Base-by-base conservation (phyloP, 805 yeast genomes). In the Blastobotrys robertii region DNA sequence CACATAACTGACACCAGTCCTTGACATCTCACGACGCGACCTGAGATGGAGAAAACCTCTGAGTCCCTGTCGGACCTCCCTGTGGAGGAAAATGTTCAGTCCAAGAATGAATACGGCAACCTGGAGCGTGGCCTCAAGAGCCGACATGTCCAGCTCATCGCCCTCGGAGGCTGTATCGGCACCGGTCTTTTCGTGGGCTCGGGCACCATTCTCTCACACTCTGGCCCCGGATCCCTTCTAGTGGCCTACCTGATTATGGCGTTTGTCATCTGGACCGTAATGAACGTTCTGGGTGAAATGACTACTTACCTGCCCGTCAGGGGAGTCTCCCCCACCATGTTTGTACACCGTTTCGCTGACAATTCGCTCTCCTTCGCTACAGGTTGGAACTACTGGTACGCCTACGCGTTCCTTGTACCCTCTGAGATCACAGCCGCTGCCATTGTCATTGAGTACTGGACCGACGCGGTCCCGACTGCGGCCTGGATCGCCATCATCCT, bases 101-200 rank as follows among this genome's bases (percentile, higher is more conserved):
- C 30, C 10, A 10, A 9, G 40, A 36, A 11, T 10, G 14, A 37
- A 13, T 45, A 38, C 30, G 51, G 51, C 16, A 45, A 44, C 13
- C 49, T 55, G 16, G 44, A 47, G 10, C 46, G 60, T 34, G 59
- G 56, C n/a, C 50, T 77, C 44, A 77, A 74, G 55, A 69, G 73
- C 31, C 68, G 86, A 59, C 86, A 81, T 57, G 66, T 81, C 52
- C 78, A 77, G 53, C 76, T 80, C 77, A 81, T 81, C 55, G 84
- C 87, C 40, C 69, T 81, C 47, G 87, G 87, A 52, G 85, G 86
- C 41, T 70, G 80, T 47, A 81, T 82, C 47, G 92, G 90, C 56
- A 79, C 87, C 4, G 90, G 87, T 60, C 66, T 83, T 38, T 79
- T 83, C 50, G 81, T 83, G 30, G 85, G 86, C 56, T 73, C 86